Conservation (phyloP, 2,329 filamentous ascomycete genomes). For the Chrysoporthe puriensis region DNA sequence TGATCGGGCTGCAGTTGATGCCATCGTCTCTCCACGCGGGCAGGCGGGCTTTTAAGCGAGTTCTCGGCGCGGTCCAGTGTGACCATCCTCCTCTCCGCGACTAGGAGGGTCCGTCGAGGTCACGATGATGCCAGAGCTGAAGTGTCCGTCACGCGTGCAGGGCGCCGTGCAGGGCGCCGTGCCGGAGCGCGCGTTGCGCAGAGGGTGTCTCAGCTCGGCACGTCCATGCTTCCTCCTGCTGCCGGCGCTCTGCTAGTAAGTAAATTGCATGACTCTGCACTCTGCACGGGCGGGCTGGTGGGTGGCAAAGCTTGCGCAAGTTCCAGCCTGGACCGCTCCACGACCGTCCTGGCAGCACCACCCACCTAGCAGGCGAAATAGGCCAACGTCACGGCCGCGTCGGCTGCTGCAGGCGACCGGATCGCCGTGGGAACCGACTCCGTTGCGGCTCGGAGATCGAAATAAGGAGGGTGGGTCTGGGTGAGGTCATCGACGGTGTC, state of each 20-base stretch:
- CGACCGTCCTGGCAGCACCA: background rate
- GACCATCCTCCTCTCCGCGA: background rate
- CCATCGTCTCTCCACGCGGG: slow-evolving; percentile 1
- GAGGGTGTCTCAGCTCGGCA: too few species aligned
- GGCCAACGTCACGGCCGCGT: slow-evolving; percentile 8
- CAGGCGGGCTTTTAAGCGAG: too few species aligned
- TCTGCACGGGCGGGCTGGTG: background rate
- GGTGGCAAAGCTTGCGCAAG: background rate
- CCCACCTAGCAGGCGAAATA: slow-evolving; percentile 8
- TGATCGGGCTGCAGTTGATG: slow-evolving; percentile 15
- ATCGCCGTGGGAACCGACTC: background rate
- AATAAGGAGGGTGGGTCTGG: slow-evolving; percentile 4
- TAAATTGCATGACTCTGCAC: too few species aligned
- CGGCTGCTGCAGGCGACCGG: background rate
- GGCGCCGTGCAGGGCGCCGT: too few species aligned
- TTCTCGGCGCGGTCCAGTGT: background rate
- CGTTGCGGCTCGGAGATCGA: slow-evolving; percentile 11
- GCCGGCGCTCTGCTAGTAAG: too few species aligned
- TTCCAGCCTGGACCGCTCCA: slow-evolving; percentile 1
- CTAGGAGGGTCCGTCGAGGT: too few species aligned
- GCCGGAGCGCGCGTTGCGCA: too few species aligned
- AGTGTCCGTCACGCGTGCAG: too few species aligned
- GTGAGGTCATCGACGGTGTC: slow-evolving; percentile 10
- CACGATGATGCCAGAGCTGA: too few species aligned
- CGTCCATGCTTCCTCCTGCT: too few species aligned